These are phyloP conservation scores for Tulasnella sp. DNA, from an alignment of 768 basidiomycete species.

Conservation along the genomic window DNA sequence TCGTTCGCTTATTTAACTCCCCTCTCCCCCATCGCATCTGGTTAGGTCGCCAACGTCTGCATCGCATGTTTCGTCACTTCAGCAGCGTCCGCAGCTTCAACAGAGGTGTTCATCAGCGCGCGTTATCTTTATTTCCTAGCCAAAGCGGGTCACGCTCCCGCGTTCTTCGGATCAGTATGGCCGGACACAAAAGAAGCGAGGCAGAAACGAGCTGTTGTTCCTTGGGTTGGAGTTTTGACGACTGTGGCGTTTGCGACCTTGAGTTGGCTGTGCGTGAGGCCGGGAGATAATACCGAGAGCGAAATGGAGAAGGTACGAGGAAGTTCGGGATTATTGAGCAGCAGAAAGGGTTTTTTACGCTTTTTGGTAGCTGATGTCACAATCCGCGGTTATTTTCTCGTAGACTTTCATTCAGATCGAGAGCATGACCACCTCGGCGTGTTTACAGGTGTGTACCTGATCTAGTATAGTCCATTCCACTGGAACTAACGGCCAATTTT, in stretches of 20 bases:
- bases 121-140: slow-evolving; percentile 19
- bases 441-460: background rate
- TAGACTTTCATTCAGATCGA: background rate
- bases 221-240: background rate
- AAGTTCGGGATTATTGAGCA: too few relatives aligned
- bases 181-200: background rate
- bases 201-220: slow-evolving; percentile 2
- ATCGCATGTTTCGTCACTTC: slow-evolving; percentile 16
- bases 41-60: slow-evolving; percentile 12
- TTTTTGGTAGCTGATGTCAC: background rate
- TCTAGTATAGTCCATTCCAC: background rate
- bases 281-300: slow-evolving; percentile 3
- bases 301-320: background rate
- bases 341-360: too few relatives aligned
- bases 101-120: slow-evolving; percentile 19
- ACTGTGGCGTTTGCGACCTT: background rate
- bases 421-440: slow-evolving; percentile 14
- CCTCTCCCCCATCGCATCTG: background rate
- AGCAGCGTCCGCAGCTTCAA: slow-evolving; percentile 15
- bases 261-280: slow-evolving; percentile 8
- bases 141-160: slow-evolving; percentile 20
- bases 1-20: too few relatives aligned
- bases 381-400: background rate
- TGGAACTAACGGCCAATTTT: background rate
- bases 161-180: slow-evolving; percentile 15